Conservation (phyloP, 768 basidiomycete species). For the Lactifluus volemus region DNA sequence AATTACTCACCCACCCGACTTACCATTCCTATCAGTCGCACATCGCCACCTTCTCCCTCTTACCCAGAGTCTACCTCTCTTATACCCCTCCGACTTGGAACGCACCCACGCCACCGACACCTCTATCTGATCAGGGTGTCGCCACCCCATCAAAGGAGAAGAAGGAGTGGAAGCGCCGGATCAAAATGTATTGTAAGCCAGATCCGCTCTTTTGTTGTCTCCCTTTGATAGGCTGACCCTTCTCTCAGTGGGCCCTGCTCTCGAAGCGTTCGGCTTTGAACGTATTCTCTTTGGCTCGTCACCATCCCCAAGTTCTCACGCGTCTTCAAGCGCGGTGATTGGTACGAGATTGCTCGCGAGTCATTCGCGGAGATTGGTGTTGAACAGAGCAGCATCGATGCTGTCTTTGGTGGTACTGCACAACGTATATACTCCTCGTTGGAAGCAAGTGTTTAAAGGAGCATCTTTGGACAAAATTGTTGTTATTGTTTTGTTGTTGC, state of each 20-base stretch:
- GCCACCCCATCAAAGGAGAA: conserved; percentile 34
- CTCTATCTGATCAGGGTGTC: conserved; percentile 30
- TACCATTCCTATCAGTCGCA: conserved; percentile 69
- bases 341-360: conserved; percentile 78
- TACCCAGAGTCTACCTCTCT: conserved; percentile 63
- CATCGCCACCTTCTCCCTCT: conserved; percentile 63
- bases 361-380: conserved; percentile 71
- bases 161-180: conserved; percentile 54
- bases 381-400: conserved; percentile 70
- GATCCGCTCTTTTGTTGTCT: neutral
- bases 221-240: conserved; percentile 1
- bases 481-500: neutral
- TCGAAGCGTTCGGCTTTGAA: conserved; percentile 80
- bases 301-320: conserved; percentile 43
- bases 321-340: conserved; percentile 47
- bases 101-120: conserved; percentile 41
- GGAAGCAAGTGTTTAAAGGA: neutral
- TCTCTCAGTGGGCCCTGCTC: conserved; percentile 59
- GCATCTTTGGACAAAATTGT: neutral
- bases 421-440: conserved; percentile 31
- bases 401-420: conserved; percentile 56
- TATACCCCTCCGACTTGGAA: conserved; percentile 73
- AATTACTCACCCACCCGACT: conserved; percentile 68
- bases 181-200: conserved; percentile 80
- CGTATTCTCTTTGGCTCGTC: conserved; percentile 80